Conservation (phyloP, 2,329 filamentous ascomycete genomes). For the Blastomyces parvus region DNA sequence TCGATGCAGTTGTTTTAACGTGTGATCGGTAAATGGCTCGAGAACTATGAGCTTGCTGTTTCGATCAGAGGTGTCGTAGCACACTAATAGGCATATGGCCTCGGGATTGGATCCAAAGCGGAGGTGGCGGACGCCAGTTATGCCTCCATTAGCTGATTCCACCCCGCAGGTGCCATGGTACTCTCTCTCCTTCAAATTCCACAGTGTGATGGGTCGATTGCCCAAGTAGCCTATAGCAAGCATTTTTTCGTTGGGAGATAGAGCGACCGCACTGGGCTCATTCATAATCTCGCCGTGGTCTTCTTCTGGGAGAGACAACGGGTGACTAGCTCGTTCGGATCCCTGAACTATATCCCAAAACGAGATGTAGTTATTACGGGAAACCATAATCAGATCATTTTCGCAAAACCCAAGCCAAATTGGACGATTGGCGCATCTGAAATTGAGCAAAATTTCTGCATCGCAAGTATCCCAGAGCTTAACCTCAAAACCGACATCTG, state of each 20-base stretch:
- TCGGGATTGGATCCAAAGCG: conserved; percentile 30
- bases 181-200: conserved; percentile 31
- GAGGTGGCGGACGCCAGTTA: conserved; percentile 23
- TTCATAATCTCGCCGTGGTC: no score
- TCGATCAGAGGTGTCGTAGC: conserved; percentile 15
- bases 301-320: conserved; percentile 20
- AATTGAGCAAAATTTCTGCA: conserved; percentile 21
- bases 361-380: conserved; percentile 18
- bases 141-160: conserved; percentile 11
- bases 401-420: conserved; percentile 22
- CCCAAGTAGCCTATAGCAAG: conserved; percentile 20
- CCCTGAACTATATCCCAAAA: conserved; percentile 23
- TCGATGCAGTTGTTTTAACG: conserved; percentile 21
- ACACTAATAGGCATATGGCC: conserved; percentile 23
- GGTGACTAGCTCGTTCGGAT: conserved; percentile 12
- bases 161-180: no score
- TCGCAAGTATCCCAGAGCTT: conserved; percentile 27
- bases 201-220: conserved; percentile 25
- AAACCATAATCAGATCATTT: conserved; percentile 23
- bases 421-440: conserved; percentile 13
- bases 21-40: conserved; percentile 22
- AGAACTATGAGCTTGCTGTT: conserved; percentile 27
- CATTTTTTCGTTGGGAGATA: conserved; percentile 25
- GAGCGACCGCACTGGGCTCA: conserved; percentile 8
- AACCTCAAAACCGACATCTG: conserved; percentile 4